These are phyloP conservation scores for Alternaria postmessia DNA, from an alignment of 2,329 filamentous ascomycete species.

Conservation along the genomic window DNA sequence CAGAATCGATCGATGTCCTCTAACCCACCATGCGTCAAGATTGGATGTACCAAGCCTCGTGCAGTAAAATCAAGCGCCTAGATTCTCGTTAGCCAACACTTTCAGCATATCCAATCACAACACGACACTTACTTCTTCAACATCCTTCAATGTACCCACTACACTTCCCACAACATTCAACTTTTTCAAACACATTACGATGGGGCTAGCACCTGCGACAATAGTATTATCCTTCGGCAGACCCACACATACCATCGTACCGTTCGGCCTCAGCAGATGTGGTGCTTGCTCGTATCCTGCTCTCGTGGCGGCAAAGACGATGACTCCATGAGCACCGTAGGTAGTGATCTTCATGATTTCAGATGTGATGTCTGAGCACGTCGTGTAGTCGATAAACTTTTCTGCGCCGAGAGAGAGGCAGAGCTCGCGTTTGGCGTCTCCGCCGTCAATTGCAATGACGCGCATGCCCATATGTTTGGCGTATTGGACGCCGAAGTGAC, in stretches of 20 bases:
- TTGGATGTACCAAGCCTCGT: constrained; percentile 52
- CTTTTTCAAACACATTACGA: constrained; percentile 51
- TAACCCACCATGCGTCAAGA: constrained; percentile 50
- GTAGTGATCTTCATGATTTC: constrained; percentile 56
- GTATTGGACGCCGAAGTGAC: constrained; percentile 40
- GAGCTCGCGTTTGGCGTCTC: constrained; percentile 57
- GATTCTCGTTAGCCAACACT: background rate
- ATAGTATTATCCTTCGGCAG: constrained; percentile 34
- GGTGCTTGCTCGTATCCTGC: constrained; percentile 46
- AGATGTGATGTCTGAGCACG: constrained; percentile 68
- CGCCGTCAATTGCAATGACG: constrained; percentile 64
- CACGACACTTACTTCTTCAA: constrained; percentile 40
- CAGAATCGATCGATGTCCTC: constrained; percentile 53
- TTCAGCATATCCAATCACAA: too few species aligned
- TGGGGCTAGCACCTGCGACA: constrained; percentile 40
- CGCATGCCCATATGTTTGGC: constrained; percentile 65
- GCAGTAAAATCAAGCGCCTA: constrained; percentile 56
- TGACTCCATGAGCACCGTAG: constrained; percentile 81
- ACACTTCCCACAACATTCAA: constrained; percentile 56
- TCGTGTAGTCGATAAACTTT: constrained; percentile 63
- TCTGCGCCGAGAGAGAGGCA: constrained; percentile 62
- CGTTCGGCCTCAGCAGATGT: constrained; percentile 34
- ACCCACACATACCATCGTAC: constrained; percentile 43
- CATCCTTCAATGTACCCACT: constrained; percentile 55
- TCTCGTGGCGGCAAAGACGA: constrained; percentile 72